Base-by-base conservation (phyloP, 1,284 basidiomycete genomes). In the Mycena sp. region DNA sequence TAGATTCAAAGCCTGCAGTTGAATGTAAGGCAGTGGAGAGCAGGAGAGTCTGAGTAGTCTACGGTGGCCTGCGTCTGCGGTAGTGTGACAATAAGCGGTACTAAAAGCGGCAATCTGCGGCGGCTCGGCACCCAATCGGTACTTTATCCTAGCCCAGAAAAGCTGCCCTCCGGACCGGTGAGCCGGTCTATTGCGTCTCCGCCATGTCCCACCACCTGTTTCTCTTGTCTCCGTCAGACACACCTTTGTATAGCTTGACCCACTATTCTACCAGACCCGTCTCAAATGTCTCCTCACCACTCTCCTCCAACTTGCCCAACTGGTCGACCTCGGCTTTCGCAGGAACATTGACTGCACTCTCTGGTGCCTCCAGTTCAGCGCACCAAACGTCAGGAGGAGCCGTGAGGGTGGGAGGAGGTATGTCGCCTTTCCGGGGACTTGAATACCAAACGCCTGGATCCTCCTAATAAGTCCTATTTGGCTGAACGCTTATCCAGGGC, bases 321-420 rank as follows among this genome's bases (percentile, higher is more conserved):
- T 94, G 92, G 92, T 93, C 91, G 14, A 92, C 92, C 0, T 92
- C 90, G 65, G 92, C 92, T 1, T 94, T 94, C 72, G 92, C 92
- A 19, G 92, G 92, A 3, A 94, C 92, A n/a, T 79, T 94, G 64
- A 93, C 91, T 41, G 92, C 92, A 23, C 76, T 94, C 50, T 93
- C 92, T 25, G 92, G 92, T 11, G 91, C 91, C 17, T 88, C 90
- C n/a, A 90, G 87, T 69, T 84, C 88, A 17, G 84, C 85, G 2
- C 89, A 91, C 70, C 85, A 88, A 69, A 83, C 84, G 10, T 83
- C 83, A 44, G 85, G 86, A n/a, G 87, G 86, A 25, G 83, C 82
- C 16, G 86, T 85, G 37, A 80, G 86, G 71, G 86, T 91, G 77
- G 89, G 90, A 21, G 89, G 89, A 10, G 82, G 82, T 67, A 21